Base-by-base conservation (phyloP, 208 protist genomes). In the Naegleria gruberi region DNA sequence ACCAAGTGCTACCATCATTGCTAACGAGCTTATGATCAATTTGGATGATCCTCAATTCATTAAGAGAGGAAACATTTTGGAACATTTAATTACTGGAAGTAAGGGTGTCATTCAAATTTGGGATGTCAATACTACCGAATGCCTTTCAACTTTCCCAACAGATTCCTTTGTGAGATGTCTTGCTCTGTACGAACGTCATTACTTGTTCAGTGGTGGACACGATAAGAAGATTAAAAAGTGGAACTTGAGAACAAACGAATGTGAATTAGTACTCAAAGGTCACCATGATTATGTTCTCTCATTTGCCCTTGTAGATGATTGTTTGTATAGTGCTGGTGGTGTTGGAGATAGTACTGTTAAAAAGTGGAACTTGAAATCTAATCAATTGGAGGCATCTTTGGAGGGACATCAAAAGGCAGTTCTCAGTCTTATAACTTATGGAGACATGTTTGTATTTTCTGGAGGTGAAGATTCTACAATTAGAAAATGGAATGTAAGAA, bases 381-480 rank as follows among this genome's bases (percentile, higher is more conserved):
- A 77, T n/a, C 65, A 77, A 77, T n/a, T 30, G 26, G 65, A 77
- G 8, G 65, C 65, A 37, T 37, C 65, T 37, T n/a, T 77, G 8
- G 30, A 30, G 12, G 65, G 65, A 26, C 65, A 77, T 77, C 30
- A 30, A 8, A 77, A 77, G 8, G 65, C 65, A 77, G 65, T 77
- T 37, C 30, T 77, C 12, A 37, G 26, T 37, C 30, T 77, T 8
- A 37, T 77, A 37, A 26, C 65, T 8, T 77, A 37, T 37, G 34
- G 30, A 37, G 65, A 77, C 8, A 37, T 77, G 17, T 77, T 37
- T 77, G 65, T 77, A 37, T 77, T 77, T 37, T 37, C 26, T 7
- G 65, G 65, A 77, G 65, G 65, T 37, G 65, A 77, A 77, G 65
- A 77, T 77, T 77, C 65, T 77, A 77, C 65, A 37, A 77, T 77